These are phyloP conservation scores for Colletotrichum caudatum DNA, from an alignment of 2,329 filamentous ascomycete genomes.

Conservation along the genomic window DNA sequence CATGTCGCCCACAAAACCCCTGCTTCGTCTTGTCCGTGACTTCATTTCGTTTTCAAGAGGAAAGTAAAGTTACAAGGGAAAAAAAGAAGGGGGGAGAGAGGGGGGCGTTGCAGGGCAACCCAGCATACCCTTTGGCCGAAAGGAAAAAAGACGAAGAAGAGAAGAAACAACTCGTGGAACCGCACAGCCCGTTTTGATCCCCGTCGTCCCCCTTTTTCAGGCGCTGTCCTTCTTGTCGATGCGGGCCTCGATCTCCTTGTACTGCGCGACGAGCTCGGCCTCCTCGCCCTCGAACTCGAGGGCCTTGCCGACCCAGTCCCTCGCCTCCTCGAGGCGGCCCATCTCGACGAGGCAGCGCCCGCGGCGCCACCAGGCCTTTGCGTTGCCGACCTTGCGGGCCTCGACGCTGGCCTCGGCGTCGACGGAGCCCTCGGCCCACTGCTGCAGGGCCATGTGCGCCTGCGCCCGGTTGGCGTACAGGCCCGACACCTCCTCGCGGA, in stretches of 20 bases:
- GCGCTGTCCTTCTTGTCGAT: conserved; percentile 54
- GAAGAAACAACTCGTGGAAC: background rate
- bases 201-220: conserved; percentile 3
- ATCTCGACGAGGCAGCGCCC: conserved; percentile 91
- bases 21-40: background rate
- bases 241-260: conserved; percentile 70
- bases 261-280: conserved; percentile 70
- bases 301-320: conserved; percentile 79
- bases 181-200: background rate
- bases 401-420: conserved; percentile 92
- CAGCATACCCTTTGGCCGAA: background rate
- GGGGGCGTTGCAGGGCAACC: no score
- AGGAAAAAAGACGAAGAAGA: no score
- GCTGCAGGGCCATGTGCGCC: conserved; percentile 84
- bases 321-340: conserved; percentile 85
- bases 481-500: conserved; percentile 84
- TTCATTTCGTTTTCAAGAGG: background rate
- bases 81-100: background rate
- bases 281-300: conserved; percentile 86
- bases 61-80: background rate
- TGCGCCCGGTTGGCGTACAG: conserved; percentile 91
- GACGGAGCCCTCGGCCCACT: conserved; percentile 87
- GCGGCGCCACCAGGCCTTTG: conserved; percentile 94
- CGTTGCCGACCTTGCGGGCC: conserved; percentile 86
- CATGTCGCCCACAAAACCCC: background rate